Evolutionary conservation across 306 rosid species (phyloP).

Genomic region (Glycine soja): DNA sequence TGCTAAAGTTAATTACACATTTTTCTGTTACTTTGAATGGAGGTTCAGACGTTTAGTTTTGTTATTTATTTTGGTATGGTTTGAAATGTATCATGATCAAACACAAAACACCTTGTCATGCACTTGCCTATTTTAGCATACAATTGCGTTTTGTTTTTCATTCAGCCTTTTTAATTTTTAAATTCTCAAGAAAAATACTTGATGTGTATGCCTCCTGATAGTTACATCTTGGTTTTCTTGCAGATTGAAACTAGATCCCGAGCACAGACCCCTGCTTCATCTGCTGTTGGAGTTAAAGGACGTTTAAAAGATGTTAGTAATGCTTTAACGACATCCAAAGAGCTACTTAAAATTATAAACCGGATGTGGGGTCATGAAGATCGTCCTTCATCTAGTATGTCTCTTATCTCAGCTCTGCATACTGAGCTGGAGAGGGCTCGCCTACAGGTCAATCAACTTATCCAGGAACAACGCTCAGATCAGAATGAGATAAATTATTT

Average conservation of each 20-base stretch:
- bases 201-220: slow-evolving; percentile 13
- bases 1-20: background rate
- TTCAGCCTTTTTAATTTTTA: background rate
- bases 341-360: slow-evolving; percentile 88
- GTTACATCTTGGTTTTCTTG: slow-evolving; percentile 39
- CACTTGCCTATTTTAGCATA: background rate
- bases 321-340: slow-evolving; percentile 91
- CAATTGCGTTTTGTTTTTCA: background rate
- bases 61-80: background rate
- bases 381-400: slow-evolving; percentile 90
- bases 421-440: slow-evolving; percentile 97
- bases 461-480: slow-evolving; percentile 88
- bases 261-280: slow-evolving; percentile 71
- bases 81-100: slow-evolving; percentile 2
- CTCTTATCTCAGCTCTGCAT: slow-evolving; percentile 87
- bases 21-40: slow-evolving; percentile 31
- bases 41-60: slow-evolving; percentile 3
- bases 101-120: background rate
- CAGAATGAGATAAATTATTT: slow-evolving; percentile 80
- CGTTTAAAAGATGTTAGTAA: slow-evolving; percentile 89
- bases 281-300: slow-evolving; percentile 67
- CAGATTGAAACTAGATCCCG: slow-evolving; percentile 90
- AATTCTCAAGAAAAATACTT: slow-evolving; percentile 9
- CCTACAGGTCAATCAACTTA: slow-evolving; percentile 85
- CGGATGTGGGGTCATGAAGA: slow-evolving; percentile 94